Conservation (phyloP, 345 rosid genomes). For the Populus deltoides region DNA sequence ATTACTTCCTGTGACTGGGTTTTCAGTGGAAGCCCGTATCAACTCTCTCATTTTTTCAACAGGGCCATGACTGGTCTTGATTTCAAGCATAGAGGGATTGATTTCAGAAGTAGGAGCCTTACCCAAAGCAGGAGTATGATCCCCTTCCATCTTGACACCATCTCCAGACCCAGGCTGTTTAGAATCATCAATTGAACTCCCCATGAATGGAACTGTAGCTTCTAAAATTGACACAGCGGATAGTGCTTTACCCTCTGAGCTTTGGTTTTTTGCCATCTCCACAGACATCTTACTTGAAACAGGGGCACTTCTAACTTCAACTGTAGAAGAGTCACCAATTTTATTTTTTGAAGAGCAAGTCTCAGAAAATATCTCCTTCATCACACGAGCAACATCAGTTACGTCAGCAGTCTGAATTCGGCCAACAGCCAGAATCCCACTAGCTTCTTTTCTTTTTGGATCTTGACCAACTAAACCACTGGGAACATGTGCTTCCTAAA, state of each 20-base stretch:
- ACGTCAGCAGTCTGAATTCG: slow-evolving; percentile 48
- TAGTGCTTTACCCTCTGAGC: slow-evolving; percentile 17
- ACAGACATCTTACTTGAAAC: slow-evolving; percentile 18
- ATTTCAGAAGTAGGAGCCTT: slow-evolving; percentile 21
- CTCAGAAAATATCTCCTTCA: slow-evolving; percentile 63
- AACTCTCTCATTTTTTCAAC: slow-evolving; percentile 19
- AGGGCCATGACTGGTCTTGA: slow-evolving; percentile 18
- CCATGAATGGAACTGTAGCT: slow-evolving; percentile 21
- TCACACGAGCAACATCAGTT: slow-evolving; percentile 60
- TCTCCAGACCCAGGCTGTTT: slow-evolving; percentile 15
- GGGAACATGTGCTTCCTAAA: slow-evolving; percentile 10
- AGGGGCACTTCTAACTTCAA: slow-evolving; percentile 34
- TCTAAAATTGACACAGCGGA: slow-evolving; percentile 15
- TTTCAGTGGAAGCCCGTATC: slow-evolving; percentile 5
- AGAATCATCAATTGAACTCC: slow-evolving; percentile 17
- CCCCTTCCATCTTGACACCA: slow-evolving; percentile 9
- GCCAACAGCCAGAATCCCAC: slow-evolving; percentile 41
- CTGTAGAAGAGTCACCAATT: slow-evolving; percentile 36
- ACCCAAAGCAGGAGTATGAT: slow-evolving; percentile 8
- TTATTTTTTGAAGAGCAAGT: slow-evolving; percentile 46
- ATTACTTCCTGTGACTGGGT: neutral
- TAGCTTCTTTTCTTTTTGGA: slow-evolving; percentile 28
- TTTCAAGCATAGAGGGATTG: slow-evolving; percentile 25
- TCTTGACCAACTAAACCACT: slow-evolving; percentile 31
- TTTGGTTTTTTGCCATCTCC: slow-evolving; percentile 33